Base-by-base conservation (phyloP, 2,329 filamentous ascomycete genomes). In the Phyllosticta ampelicida region DNA sequence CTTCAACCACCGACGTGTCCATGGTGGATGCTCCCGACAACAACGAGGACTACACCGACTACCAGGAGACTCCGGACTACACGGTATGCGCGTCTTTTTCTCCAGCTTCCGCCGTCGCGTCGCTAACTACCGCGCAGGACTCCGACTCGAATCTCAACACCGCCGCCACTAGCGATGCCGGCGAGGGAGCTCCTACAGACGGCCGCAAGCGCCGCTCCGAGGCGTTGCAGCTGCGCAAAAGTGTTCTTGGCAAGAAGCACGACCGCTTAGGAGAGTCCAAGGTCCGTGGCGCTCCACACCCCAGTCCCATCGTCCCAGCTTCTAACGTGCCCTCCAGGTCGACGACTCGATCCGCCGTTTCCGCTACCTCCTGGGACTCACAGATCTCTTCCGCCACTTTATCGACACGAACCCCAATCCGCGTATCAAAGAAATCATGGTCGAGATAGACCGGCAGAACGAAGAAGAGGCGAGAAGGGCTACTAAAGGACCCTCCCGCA, bases 321-420 rank as follows among this genome's bases (percentile, higher is more conserved):
- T 49, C 52, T 26, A 19, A 36, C 8, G 29, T 5, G 10, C 11
- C 13, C 1, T 53, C 11, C 29, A 92, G 89, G 92, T 96, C 76
- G 89, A 96, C 78, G 92, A 97, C 68, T 95, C 90, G 0, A 89
- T 97, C 68, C 85, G 92, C 65, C 82, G 94, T 70, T 99, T 99
- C 71, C 86, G 90, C 63, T 99, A 99, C 71, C 82, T 99, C 1
- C 82, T 99, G 13, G 95, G 95, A 23, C 79, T 99, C 55, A 99
- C 94, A 16, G 94, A 99, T 68, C 80, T 99, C 19, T 99, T 99
- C 77, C 90, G 95, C 63, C 94, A 99, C 75, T 99, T 99, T 73
- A 99, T 99, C 75, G 91, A 97, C 70, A 90, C 90, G 9, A 99
- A 96, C 69, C 92, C 91, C 5, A 91, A 99, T 68, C 92, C 94